Percentiles rank a stretch among this genome's conserved stretches.
These are phyloP conservation scores for Aspergillus hiratsukae DNA, from an alignment of 2,329 filamentous ascomycete genomes.

Conservation along the genomic window DNA sequence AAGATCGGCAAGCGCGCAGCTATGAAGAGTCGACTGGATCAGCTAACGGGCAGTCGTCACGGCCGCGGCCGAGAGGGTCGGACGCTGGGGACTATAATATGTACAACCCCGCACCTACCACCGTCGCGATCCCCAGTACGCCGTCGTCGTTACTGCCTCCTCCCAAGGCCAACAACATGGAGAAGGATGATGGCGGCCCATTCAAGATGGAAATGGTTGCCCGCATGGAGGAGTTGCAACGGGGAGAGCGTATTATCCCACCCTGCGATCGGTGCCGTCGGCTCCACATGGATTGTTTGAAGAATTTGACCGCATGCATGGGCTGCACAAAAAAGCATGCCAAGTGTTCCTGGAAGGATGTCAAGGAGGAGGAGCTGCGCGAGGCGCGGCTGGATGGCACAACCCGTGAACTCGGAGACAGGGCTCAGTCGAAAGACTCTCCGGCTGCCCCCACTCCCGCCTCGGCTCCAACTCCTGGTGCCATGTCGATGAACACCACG, in stretches of 20 bases:
- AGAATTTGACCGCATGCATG: constrained; percentile 79
- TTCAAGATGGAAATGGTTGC: constrained; percentile 65
- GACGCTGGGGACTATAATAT: constrained; percentile 37
- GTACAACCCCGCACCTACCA: constrained; percentile 39
- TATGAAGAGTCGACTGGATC: constrained; percentile 27
- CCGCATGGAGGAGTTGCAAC: constrained; percentile 68
- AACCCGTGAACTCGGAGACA: constrained; percentile 13
- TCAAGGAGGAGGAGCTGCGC: constrained; percentile 66
- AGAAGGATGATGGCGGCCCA: constrained; percentile 55
- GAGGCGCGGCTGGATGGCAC: constrained; percentile 19
- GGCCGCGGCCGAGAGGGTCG: constrained; percentile 28
- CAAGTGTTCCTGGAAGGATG: constrained; percentile 78
- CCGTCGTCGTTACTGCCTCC: constrained; percentile 50
- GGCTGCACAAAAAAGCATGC: constrained; percentile 89
- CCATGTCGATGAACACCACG: not conserved
- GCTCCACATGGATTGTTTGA: constrained; percentile 74
- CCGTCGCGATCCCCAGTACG: constrained; percentile 53
- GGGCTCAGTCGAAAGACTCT: constrained; percentile 10
- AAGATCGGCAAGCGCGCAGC: constrained; percentile 48
- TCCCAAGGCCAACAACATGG: constrained; percentile 41
- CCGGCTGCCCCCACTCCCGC: constrained; percentile 3
- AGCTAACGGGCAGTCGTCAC: constrained; percentile 24
- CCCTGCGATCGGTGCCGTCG: constrained; percentile 80
- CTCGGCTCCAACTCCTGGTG: constrained; percentile 3
- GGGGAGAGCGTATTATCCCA: constrained; percentile 71